Conservation (phyloP, 495 filamentous ascomycete species). For the Tuber calosporum region DNA sequence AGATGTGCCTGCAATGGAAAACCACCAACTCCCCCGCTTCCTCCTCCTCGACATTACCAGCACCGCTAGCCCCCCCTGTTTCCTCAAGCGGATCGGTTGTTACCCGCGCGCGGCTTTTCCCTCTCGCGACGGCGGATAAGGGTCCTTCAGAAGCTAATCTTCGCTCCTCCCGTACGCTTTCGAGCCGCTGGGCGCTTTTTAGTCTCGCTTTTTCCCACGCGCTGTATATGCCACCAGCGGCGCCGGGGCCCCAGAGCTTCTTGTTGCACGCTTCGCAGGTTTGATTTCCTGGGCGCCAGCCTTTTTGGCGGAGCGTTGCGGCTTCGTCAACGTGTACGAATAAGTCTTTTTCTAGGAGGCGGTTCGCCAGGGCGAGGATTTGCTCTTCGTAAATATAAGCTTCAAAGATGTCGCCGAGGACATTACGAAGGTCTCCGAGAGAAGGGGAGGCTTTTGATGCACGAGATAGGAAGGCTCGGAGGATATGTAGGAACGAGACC, state of each 20-base stretch:
- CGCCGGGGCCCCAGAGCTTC: constrained; percentile 83
- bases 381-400: constrained; percentile 91
- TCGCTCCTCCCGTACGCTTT: constrained; percentile 31
- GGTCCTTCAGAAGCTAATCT: constrained; percentile 27
- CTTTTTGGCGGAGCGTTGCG: constrained; percentile 66
- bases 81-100: constrained; percentile 39
- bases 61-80: constrained; percentile 35
- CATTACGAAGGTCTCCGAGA: constrained; percentile 74
- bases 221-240: constrained; percentile 67
- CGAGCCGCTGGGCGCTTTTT: constrained; percentile 43
- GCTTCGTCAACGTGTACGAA: constrained; percentile 77
- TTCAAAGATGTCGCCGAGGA: constrained; percentile 81
- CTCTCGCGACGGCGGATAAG: constrained; percentile 36
- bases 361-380: constrained; percentile 74
- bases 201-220: constrained; percentile 66
- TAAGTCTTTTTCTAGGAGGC: constrained; percentile 78
- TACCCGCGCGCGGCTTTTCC: constrained; percentile 33
- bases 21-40: constrained; percentile 47
- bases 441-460: constrained; percentile 75
- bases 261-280: constrained; percentile 79
- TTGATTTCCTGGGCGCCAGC: constrained; percentile 80
- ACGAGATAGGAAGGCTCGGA: constrained; percentile 80
- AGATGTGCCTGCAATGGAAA: constrained; percentile 57
- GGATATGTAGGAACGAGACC: constrained; percentile 79
- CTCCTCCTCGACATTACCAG: constrained; percentile 27